Evolutionary conservation across 495 filamentous ascomycete genomes (phyloP), one percentile per base, ranked within the genome.

Genomic region (Aspergillus olivimuriae): DNA sequence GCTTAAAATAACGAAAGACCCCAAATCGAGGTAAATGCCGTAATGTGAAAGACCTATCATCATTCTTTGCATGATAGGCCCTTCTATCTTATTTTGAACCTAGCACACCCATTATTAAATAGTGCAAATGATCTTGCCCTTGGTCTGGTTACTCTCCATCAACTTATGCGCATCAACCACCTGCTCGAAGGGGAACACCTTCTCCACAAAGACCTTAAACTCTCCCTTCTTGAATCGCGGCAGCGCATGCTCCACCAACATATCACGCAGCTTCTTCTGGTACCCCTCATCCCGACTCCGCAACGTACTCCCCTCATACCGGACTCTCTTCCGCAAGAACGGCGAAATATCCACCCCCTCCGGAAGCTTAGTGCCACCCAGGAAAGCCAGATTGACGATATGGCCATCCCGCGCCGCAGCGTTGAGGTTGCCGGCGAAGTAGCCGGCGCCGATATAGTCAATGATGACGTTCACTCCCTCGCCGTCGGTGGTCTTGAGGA

Each of bases 61-160:
- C n/a, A n/a, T n/a, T n/a, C n/a, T n/a, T n/a, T n/a, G n/a, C n/a
- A n/a, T n/a, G n/a, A n/a, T n/a, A n/a, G n/a, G n/a, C n/a, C n/a
- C n/a, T n/a, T n/a, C n/a, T n/a, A n/a, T n/a, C n/a, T n/a, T n/a
- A n/a, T n/a, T n/a, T n/a, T n/a, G n/a, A n/a, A n/a, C n/a, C n/a
- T n/a, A n/a, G n/a, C n/a, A n/a, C n/a, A n/a, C n/a, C n/a, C n/a
- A n/a, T n/a, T 28, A 6, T 11, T 28, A 28, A 28, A 28, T 28
- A 5, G 24, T 28, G 11, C 24, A 28, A 11, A 28, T 28, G 11
- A 28, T 28, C 72, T 95, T 95, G 11, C 89, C 89, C 68, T 82
- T 89, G 3, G 83, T 89, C 55, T 69, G 70, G 62, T 95, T 94
- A 47, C 72, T 77, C 67, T 94, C 91, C 68, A 95, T 70, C 68